These are phyloP conservation scores for Viola pubescens DNA, from an alignment of 441 rosid species.

Conservation along the genomic window DNA sequence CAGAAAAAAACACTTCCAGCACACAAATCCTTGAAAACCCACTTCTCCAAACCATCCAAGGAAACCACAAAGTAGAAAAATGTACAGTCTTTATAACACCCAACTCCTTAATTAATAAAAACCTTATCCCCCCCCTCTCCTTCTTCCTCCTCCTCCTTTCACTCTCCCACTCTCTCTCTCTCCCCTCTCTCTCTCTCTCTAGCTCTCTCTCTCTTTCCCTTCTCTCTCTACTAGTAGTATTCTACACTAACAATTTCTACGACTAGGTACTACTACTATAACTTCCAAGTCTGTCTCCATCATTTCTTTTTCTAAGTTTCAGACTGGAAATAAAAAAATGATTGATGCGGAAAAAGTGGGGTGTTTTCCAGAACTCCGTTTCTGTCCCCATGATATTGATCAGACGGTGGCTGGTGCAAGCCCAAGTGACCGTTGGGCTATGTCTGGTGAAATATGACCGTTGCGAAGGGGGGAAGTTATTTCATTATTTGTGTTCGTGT, in stretches of 20 bases:
- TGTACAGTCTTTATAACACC: slow-evolving; percentile 26
- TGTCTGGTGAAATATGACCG: slow-evolving; percentile 95
- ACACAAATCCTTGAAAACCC: slow-evolving; percentile 23
- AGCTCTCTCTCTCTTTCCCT: background rate
- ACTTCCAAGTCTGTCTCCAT: slow-evolving; percentile 34
- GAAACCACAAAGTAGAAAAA: slow-evolving; percentile 34
- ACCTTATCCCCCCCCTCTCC: slow-evolving; percentile 6
- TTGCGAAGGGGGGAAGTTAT: slow-evolving; percentile 30
- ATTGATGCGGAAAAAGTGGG: slow-evolving; percentile 9
- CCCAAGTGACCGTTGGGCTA: slow-evolving; percentile 67
- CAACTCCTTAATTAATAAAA: slow-evolving; percentile 2
- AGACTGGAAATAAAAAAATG: slow-evolving; percentile 10
- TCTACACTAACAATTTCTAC: slow-evolving; percentile 9
- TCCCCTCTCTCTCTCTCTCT: slow-evolving; percentile 11
- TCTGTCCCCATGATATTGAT: slow-evolving; percentile 48
- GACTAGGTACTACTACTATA: slow-evolving; percentile 23
- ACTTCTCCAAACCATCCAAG: slow-evolving; percentile 25
- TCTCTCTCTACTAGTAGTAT: background rate
- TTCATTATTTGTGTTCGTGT: slow-evolving; percentile 24
- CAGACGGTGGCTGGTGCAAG: slow-evolving; percentile 38
- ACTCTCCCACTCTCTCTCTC: slow-evolving; percentile 14
- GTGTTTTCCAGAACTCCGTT: slow-evolving; percentile 27
- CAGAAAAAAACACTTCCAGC: background rate
- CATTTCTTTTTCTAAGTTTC: slow-evolving; percentile 35
- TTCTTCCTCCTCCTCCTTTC: slow-evolving; percentile 19